Percentiles rank a stretch among this genome's conserved stretches.
phyloP scores from a whole-genome alignment of 805 yeast genomes.

The Cyberlindnera samutprakarnensis region DNA sequence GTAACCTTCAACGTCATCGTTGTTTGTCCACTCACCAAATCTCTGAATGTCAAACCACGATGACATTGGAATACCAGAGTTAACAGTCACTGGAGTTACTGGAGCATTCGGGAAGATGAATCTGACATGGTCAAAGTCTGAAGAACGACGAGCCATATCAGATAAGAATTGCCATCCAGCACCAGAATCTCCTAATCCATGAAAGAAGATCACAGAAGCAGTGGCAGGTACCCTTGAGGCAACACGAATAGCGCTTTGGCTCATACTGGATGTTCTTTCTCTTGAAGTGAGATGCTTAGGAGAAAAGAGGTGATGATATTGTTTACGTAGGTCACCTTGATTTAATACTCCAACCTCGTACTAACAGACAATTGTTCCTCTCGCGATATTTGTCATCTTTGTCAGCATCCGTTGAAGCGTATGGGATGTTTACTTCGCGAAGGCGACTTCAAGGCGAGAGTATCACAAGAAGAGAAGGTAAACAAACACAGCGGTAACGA shows the following conservation, averaged over 20 bases:
- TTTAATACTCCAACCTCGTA: no score
- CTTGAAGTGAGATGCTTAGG: no score
- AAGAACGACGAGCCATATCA: conserved; percentile 41
- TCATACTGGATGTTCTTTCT: conserved; percentile 3
- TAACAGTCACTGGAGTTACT: conserved; percentile 53
- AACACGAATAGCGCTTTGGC: conserved; percentile 24
- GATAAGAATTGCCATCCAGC: conserved; percentile 85
- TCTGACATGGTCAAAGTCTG: conserved; percentile 46
- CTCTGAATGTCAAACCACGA: conserved; percentile 80
- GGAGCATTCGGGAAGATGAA: conserved; percentile 95
- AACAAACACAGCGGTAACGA: no score
- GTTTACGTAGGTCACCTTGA: no score
- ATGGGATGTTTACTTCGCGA: no score
- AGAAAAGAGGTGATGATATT: no score
- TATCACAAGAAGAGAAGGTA: no score
- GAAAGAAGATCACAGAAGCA: conserved; percentile 69
- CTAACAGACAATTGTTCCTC: no score
- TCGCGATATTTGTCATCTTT: no score
- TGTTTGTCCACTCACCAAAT: conserved; percentile 36
- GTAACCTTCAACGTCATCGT: conserved; percentile 48
- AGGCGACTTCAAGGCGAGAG: no score
- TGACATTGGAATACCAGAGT: conserved; percentile 62
- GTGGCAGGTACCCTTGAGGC: conserved; percentile 34
- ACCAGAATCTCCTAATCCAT: conserved; percentile 91
- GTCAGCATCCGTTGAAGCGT: no score